A percentile compares a stretch with the other conserved stretches of the same genome.
Evolutionary conservation across 148 eudicot species (phyloP).

Genomic region (Silene uniflora): DNA sequence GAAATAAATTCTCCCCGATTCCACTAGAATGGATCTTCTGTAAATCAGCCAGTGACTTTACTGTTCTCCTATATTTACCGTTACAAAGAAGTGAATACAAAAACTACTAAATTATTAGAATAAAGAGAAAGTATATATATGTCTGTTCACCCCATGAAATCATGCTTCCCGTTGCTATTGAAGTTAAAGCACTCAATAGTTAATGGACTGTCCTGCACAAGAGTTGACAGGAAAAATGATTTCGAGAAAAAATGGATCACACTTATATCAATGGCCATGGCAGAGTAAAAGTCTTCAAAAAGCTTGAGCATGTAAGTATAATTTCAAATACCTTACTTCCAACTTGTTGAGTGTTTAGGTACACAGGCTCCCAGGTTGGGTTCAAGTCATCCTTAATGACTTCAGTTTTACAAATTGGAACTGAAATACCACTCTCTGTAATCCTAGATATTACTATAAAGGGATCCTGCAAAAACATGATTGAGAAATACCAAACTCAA

Average conservation of each 20-base stretch:
- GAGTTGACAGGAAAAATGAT: conserved; percentile 15
- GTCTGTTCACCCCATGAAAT: conserved; percentile 65
- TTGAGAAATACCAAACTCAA: conserved; percentile 11
- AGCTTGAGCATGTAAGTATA: not conserved
- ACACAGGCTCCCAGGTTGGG: conserved; percentile 81
- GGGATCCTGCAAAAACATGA: conserved; percentile 76
- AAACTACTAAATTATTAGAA: conserved; percentile 6
- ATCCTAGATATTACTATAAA: conserved; percentile 75
- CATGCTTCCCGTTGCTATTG: conserved; percentile 90
- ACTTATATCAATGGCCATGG: not conserved
- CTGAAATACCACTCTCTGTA: conserved; percentile 52
- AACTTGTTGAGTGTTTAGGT: conserved; percentile 61
- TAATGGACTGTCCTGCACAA: conserved; percentile 82
- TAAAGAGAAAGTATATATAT: not conserved
- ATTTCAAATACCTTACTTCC: conserved; percentile 76
- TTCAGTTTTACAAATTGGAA: conserved; percentile 94
- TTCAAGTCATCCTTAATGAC: conserved; percentile 73
- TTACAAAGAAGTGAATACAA: conserved; percentile 19
- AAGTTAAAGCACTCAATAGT: conserved; percentile 85
- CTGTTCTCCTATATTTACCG: conserved; percentile 54
- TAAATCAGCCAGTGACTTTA: conserved; percentile 64
- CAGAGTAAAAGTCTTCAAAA: not conserved
- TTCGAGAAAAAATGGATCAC: not conserved
- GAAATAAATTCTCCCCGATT: conserved; percentile 54
- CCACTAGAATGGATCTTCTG: conserved; percentile 65